phyloP scores from a whole-genome alignment of 2,329 filamentous ascomycete genomes.

The Fusarium torreyae region DNA sequence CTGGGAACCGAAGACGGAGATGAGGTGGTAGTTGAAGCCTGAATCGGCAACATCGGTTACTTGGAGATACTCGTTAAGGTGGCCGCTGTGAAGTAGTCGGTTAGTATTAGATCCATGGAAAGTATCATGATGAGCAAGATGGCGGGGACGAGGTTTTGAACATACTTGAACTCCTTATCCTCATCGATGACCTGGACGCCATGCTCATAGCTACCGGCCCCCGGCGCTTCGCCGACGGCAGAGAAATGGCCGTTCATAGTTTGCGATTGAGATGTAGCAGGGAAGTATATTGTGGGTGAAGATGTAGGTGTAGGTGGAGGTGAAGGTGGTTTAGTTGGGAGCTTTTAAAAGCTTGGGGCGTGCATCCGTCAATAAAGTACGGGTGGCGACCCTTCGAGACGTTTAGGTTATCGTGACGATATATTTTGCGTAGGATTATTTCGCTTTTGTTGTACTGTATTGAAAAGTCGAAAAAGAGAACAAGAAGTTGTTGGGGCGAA shows the following conservation, averaged over 20 bases:
- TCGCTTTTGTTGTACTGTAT: conserved; percentile 2
- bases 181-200: conserved; percentile 95
- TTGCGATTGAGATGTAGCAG: conserved; percentile 41
- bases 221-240: conserved; percentile 76
- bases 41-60: conserved; percentile 85
- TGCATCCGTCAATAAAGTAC: conserved; percentile 40
- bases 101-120: conserved; percentile 26
- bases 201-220: conserved; percentile 83
- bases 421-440: not conserved
- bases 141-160: conserved; percentile 37
- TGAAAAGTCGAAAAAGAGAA: conserved; percentile 8
- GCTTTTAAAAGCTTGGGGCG: conserved; percentile 37
- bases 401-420: conserved; percentile 22
- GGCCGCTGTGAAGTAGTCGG: conserved; percentile 66
- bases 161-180: conserved; percentile 97
- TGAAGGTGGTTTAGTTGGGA: conserved; percentile 19
- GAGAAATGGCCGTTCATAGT: conserved; percentile 87
- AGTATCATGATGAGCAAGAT: conserved; percentile 21
- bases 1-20: conserved; percentile 98
- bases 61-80: conserved; percentile 86
- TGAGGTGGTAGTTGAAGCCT: conserved; percentile 99
- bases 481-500: conserved; percentile 43
- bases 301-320: conserved; percentile 14
- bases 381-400: conserved; percentile 39
- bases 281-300: conserved; percentile 9